Base-by-base conservation (phyloP, 768 basidiomycete genomes). In the Mycena vulgaris region DNA sequence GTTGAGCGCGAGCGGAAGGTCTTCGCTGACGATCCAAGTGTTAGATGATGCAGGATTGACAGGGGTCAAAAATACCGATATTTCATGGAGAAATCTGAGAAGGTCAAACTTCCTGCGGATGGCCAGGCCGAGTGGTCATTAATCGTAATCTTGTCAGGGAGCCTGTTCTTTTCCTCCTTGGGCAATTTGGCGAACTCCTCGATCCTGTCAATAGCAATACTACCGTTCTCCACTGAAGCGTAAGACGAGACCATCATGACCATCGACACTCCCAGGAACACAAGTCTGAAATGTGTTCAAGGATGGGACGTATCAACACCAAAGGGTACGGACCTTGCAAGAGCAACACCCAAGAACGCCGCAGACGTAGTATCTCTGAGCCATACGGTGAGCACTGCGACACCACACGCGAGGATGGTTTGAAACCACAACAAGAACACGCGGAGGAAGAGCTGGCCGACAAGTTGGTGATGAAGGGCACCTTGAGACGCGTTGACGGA, bases 171-270 rank as follows among this genome's bases (percentile, higher is more conserved):
- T 35, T 69, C 68, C 62, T 69, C 68, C 49, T 23, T 13, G 13
- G 68, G 62, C 10, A 69, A 33, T 45, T 52, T 52, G 28, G 68
- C 68, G 42, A 57, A 69, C 28, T 69, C 68, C 33, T 63, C 39
- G 21, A 69, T 69, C 40, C 68, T 28, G 31, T 69, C 68, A 49
- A 69, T 63, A 2, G 68, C 55, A 23, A 69, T 30, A 17, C 45
- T 57, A 6, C 68, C 62, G 27, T 69, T 69, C 47, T 69, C 68
- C 28, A 69, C 40, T n/a, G 56, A 58, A 4, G 68, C 68, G 7
- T 63, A 64, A 13, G 62, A 51, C 10, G 6, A 42, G 8, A 69
- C 48, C 3, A 69, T 11, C 35, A 58, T 35, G 17, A 33, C 42
- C 47, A 69, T 17, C 28, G n/a, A n/a, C 30, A 35, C 13, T 31